A percentile compares a stretch with the other conserved stretches of the same genome.
phyloP scores from a whole-genome alignment of 805 yeast genomes.

The Grigorovia jiainica region DNA sequence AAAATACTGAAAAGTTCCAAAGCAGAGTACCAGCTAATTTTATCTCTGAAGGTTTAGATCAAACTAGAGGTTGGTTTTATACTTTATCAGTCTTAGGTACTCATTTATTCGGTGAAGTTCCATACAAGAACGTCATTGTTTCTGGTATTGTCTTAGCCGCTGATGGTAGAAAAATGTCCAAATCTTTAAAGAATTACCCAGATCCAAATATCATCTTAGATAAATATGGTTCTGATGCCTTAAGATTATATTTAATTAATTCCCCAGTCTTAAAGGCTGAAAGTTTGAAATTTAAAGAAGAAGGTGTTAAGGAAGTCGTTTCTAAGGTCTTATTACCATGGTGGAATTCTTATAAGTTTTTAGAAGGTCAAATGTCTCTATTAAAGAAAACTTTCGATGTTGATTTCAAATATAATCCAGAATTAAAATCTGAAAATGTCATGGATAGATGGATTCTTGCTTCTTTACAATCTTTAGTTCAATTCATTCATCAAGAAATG shows the following conservation, averaged over 20 bases:
- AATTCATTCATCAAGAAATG: constrained; percentile 87
- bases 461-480: constrained; percentile 84
- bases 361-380: constrained; percentile 86
- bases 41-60: constrained; percentile 97
- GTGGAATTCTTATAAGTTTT: constrained; percentile 96
- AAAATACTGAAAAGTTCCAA: constrained; percentile 59
- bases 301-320: constrained; percentile 96
- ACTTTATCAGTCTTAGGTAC: constrained; percentile 93
- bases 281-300: constrained; percentile 93
- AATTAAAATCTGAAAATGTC: constrained; percentile 63
- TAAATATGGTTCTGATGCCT: constrained; percentile 95
- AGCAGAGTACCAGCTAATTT: constrained; percentile 91
- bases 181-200: constrained; percentile 95
- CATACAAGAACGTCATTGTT: constrained; percentile 91
- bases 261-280: constrained; percentile 97
- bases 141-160: constrained; percentile 94
- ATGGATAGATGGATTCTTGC: constrained; percentile 98
- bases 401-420: constrained; percentile 65
- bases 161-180: constrained; percentile 99
- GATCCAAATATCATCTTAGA: constrained; percentile 78
- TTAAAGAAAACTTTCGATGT: constrained; percentile 64
- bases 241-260: constrained; percentile 89
- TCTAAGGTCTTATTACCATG: constrained; percentile 94
- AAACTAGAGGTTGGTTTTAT: constrained; percentile 99
- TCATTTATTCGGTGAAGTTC: constrained; percentile 84